These are phyloP conservation scores for Russula olivacea DNA, from an alignment of 768 basidiomycete genomes.

Conservation along the genomic window DNA sequence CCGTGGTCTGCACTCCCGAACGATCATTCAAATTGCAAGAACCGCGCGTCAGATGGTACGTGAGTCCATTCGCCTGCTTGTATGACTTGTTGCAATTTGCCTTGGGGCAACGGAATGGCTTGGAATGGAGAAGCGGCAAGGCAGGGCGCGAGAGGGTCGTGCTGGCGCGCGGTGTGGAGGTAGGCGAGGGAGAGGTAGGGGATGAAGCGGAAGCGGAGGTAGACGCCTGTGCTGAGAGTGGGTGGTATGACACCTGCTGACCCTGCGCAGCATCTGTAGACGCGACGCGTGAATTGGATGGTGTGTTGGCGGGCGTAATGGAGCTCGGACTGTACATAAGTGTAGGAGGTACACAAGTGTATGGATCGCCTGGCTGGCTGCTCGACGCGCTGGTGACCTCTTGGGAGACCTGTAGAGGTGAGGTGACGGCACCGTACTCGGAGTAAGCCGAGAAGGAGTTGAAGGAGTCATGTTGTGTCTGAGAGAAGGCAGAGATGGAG, in stretches of 20 bases:
- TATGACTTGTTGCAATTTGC: constrained; percentile 94
- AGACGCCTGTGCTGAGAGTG: constrained; percentile 27
- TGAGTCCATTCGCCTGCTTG: constrained; percentile 92
- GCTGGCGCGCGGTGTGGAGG: constrained; percentile 35
- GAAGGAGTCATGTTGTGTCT: constrained; percentile 49
- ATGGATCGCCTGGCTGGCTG: constrained; percentile 31
- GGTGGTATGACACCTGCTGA: constrained; percentile 29
- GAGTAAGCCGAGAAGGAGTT: constrained; percentile 63
- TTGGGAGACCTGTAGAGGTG: constrained; percentile 52
- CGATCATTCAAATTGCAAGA: constrained; percentile 71
- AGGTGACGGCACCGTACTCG: constrained; percentile 45
- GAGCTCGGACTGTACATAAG: constrained; percentile 40
- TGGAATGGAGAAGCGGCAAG: constrained; percentile 62
- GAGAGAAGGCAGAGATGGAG: constrained; percentile 34
- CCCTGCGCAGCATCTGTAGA: constrained; percentile 30
- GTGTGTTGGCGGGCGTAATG: constrained; percentile 45
- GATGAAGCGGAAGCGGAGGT: constrained; percentile 27
- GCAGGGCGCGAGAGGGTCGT: constrained; percentile 47
- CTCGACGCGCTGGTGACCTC: neutral
- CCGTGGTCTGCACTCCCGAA: constrained; percentile 37
- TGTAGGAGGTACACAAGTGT: constrained; percentile 58
- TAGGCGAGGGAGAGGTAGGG: constrained; percentile 21
- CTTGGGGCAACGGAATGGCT: constrained; percentile 92
- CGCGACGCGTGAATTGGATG: constrained; percentile 42
- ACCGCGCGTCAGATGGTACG: constrained; percentile 91